Evolutionary conservation across 306 rosid genomes (phyloP).

Genomic region (Fagus sylvatica): DNA sequence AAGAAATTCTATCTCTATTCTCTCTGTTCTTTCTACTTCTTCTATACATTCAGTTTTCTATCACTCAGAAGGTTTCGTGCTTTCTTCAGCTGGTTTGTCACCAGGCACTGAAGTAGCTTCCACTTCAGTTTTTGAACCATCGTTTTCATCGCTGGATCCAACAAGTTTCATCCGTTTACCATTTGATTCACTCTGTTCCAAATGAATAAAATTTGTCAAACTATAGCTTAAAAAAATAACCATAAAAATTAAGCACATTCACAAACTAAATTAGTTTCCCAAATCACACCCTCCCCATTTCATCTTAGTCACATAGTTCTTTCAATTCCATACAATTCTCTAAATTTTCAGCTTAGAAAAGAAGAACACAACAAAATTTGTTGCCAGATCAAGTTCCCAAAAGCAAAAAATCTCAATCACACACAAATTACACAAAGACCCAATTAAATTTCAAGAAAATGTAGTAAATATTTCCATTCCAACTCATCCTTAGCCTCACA

Average conservation of each 20-base stretch:
- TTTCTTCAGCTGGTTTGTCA: conserved; percentile 48
- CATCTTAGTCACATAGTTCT: background rate
- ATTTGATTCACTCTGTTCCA: conserved; percentile 46
- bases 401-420: background rate
- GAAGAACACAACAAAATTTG: background rate
- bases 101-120: conserved; percentile 52
- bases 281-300: background rate
- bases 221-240: background rate
- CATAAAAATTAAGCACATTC: background rate
- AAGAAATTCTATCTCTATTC: too few relatives aligned
- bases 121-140: conserved; percentile 36
- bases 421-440: background rate
- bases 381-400: background rate
- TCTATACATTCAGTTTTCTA: too few relatives aligned
- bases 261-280: conserved; percentile 6
- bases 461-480: background rate
- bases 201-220: background rate
- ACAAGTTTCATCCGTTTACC: conserved; percentile 55
- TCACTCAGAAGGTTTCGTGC: conserved; percentile 49
- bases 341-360: background rate
- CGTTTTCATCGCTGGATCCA: conserved; percentile 39
- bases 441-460: background rate
- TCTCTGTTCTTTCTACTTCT: too few relatives aligned
- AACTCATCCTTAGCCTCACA: background rate
- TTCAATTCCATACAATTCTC: background rate